phyloP scores from a whole-genome alignment of 257 asterid genomes.

The Avicennia marina region DNA sequence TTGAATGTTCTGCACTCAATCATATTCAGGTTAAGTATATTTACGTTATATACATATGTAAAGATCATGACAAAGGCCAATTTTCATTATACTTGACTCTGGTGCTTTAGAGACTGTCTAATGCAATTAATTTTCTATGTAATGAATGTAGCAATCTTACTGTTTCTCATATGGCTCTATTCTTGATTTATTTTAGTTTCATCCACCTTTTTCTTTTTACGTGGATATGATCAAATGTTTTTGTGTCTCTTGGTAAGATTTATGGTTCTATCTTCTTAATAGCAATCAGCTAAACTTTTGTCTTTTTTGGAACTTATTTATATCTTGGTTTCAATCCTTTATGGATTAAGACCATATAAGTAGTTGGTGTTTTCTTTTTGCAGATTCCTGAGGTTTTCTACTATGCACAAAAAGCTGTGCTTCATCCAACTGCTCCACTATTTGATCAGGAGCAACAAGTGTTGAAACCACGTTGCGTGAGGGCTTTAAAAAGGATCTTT shows the following conservation, averaged over 20 bases:
- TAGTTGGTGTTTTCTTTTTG: slow-evolving; percentile 8
- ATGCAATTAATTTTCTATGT: too few relatives aligned
- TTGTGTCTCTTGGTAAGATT: too few relatives aligned
- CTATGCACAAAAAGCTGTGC: slow-evolving; percentile 95
- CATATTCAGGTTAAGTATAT: slow-evolving; percentile 60
- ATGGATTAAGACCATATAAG: background rate
- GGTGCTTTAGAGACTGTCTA: background rate
- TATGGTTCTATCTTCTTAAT: too few relatives aligned
- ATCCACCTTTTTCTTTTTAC: background rate
- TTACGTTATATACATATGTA: background rate
- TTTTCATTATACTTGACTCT: background rate
- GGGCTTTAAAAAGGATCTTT: slow-evolving; percentile 92
- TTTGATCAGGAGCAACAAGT: slow-evolving; percentile 96
- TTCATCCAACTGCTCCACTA: slow-evolving; percentile 95
- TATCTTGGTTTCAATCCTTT: background rate
- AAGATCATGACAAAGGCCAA: background rate
- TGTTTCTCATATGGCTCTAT: background rate
- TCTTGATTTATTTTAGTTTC: background rate
- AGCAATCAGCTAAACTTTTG: background rate
- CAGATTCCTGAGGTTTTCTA: slow-evolving; percentile 91
- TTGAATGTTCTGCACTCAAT: slow-evolving; percentile 84
- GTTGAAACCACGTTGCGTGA: slow-evolving; percentile 81
- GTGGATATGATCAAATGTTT: too few relatives aligned
- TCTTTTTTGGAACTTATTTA: background rate
- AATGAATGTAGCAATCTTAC: too few relatives aligned